Percentiles rank a stretch among this genome's conserved stretches.
Conservation (phyloP, 1,139 yeast genomes). For the Blastobotrys apis region DNA sequence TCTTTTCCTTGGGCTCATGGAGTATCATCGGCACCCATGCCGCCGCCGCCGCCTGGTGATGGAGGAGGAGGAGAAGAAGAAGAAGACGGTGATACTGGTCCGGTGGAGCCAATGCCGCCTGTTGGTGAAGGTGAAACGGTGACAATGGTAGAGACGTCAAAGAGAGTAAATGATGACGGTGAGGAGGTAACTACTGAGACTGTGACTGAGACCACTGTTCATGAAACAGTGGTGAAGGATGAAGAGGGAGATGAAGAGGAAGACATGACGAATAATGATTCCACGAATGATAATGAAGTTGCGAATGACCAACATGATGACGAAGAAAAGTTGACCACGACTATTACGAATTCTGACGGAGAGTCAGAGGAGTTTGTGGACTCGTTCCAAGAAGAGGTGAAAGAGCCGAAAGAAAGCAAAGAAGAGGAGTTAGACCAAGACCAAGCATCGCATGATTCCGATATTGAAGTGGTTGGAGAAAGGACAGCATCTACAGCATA, state of each 20-base stretch:
- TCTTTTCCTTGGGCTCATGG: slow-evolving; percentile 22
- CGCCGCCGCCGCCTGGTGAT: too few relatives aligned
- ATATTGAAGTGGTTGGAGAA: neutral
- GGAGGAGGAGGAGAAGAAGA: too few relatives aligned
- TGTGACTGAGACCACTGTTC: neutral
- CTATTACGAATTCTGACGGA: too few relatives aligned
- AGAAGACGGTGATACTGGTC: too few relatives aligned
- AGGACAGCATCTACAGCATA: neutral
- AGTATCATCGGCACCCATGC: neutral
- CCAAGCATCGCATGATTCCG: neutral
- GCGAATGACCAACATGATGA: neutral
- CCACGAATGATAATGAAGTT: neutral
- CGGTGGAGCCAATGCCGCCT: too few relatives aligned
- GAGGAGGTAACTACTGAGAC: too few relatives aligned
- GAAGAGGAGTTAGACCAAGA: neutral
- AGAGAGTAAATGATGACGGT: too few relatives aligned
- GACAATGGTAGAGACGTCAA: too few relatives aligned
- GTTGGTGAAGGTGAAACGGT: too few relatives aligned
- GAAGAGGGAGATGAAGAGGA: neutral
- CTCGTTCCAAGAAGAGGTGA: neutral
- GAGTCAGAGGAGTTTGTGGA: too few relatives aligned
- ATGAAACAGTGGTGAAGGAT: neutral
- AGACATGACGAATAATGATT: neutral
- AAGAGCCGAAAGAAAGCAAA: neutral
- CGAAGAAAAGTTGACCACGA: too few relatives aligned